Evolutionary conservation across 2,329 filamentous ascomycete species (phyloP).

Genomic region (Rutstroemia sp.): DNA sequence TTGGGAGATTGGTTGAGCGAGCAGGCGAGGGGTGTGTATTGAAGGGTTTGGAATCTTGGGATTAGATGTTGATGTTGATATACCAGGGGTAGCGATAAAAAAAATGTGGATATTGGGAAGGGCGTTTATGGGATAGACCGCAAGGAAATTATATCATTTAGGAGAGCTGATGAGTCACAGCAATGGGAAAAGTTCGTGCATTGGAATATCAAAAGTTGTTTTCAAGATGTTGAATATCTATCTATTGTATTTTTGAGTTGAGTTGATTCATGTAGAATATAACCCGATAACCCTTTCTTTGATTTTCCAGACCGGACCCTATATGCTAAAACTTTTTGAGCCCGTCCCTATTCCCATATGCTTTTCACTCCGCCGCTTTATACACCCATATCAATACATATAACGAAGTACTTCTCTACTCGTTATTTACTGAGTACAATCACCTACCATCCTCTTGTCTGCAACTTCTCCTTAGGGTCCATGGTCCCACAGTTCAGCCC

Average conservation of each 20-base stretch:
- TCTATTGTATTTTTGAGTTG: too few relatives aligned
- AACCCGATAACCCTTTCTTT: too few relatives aligned
- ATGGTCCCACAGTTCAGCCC: slow-evolving; percentile 82
- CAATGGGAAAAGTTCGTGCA: too few relatives aligned
- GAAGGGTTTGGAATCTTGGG: slow-evolving; percentile 41
- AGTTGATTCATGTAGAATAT: too few relatives aligned
- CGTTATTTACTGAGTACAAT: not conserved
- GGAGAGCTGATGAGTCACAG: too few relatives aligned
- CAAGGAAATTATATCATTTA: too few relatives aligned
- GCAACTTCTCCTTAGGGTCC: slow-evolving; percentile 73
- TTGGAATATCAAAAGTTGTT: too few relatives aligned
- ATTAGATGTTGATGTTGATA: slow-evolving; percentile 10
- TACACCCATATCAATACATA: not conserved
- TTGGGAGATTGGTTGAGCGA: slow-evolving; percentile 64
- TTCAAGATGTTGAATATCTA: too few relatives aligned
- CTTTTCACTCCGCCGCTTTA: not conserved
- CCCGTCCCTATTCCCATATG: not conserved
- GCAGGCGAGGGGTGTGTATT: slow-evolving; percentile 53
- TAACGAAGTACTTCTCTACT: not conserved
- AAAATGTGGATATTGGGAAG: not conserved
- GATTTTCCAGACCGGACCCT: too few relatives aligned
- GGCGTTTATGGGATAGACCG: not conserved
- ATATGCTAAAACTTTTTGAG: not conserved
- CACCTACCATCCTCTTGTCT: slow-evolving; percentile 73
- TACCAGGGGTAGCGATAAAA: not conserved